These are phyloP conservation scores for Solanum rostratum DNA, from an alignment of 257 asterid genomes.

Conservation along the genomic window DNA sequence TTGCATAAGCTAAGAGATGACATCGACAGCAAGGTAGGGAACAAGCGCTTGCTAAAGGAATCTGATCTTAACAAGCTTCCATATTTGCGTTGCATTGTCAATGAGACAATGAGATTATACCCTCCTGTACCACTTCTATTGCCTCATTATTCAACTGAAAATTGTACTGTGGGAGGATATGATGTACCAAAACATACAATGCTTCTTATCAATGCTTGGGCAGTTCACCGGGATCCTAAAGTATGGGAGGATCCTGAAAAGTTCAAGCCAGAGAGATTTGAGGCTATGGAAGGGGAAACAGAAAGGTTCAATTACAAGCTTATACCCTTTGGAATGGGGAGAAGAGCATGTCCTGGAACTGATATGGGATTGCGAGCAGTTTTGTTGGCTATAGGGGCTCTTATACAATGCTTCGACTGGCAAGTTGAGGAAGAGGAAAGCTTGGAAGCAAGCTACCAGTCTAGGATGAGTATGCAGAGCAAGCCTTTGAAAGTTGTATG, in stretches of 20 bases:
- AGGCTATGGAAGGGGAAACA: constrained; percentile 9
- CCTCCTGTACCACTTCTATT: constrained; percentile 40
- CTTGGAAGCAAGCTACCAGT: constrained; percentile 8
- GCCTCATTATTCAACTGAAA: constrained; percentile 32
- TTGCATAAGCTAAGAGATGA: constrained; percentile 26
- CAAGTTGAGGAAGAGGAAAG: constrained; percentile 5
- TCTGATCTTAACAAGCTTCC: constrained; percentile 37
- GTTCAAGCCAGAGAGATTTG: constrained; percentile 40
- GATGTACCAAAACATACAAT: constrained; percentile 24
- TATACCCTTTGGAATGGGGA: constrained; percentile 32
- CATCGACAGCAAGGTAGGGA: constrained; percentile 34
- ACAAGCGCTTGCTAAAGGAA: constrained; percentile 22
- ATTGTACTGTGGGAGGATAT: constrained; percentile 29
- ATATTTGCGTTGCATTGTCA: constrained; percentile 29
- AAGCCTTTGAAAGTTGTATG: constrained; percentile 35
- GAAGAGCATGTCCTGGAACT: constrained; percentile 21
- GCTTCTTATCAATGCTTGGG: constrained; percentile 40
- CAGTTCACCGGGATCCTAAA: constrained; percentile 45
- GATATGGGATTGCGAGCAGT: constrained; percentile 29
- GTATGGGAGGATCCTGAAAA: not conserved
- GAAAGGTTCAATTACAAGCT: constrained; percentile 19
- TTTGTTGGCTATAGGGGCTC: constrained; percentile 32
- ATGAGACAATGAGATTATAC: constrained; percentile 38
- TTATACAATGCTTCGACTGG: constrained; percentile 50
- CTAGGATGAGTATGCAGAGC: constrained; percentile 8